Evolutionary conservation across 2,329 filamentous ascomycete genomes (phyloP).

Genomic region (Aspergillus versicolor): DNA sequence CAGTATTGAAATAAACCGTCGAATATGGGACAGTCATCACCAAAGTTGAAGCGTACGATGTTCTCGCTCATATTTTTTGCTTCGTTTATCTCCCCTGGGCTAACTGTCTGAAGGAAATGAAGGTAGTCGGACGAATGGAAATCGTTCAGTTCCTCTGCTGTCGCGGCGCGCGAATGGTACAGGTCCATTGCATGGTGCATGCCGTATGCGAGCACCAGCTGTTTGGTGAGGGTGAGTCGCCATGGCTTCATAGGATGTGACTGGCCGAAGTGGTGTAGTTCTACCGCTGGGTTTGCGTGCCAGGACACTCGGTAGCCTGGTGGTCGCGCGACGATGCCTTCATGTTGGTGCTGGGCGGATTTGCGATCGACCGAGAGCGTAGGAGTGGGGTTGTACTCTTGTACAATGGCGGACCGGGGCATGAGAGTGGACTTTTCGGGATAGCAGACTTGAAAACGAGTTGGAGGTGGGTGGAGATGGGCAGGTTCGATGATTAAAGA

Average conservation of each 20-base stretch:
- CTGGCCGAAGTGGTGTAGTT: constrained; percentile 94
- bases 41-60: constrained; percentile 75
- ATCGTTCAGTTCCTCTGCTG: constrained; percentile 78
- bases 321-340: constrained; percentile 70
- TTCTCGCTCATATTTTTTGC: constrained; percentile 50
- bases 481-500: constrained; percentile 1
- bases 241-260: constrained; percentile 99
- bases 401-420: constrained; percentile 47
- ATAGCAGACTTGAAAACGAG: background rate
- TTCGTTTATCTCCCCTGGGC: constrained; percentile 68
- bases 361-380: constrained; percentile 53
- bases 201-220: constrained; percentile 89
- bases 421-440: constrained; percentile 24
- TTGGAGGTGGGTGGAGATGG: constrained; percentile 5
- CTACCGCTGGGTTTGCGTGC: constrained; percentile 91
- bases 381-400: constrained; percentile 48
- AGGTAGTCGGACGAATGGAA: constrained; percentile 92
- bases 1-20: constrained; percentile 95
- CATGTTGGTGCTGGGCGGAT: constrained; percentile 53
- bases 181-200: constrained; percentile 97
- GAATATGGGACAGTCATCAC: constrained; percentile 94
- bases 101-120: constrained; percentile 75
- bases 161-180: constrained; percentile 79
- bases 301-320: constrained; percentile 90
- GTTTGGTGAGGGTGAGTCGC: constrained; percentile 92